phyloP scores from a whole-genome alignment of 192 early-diverging fungal genomes.

The Coemansia sp. region DNA sequence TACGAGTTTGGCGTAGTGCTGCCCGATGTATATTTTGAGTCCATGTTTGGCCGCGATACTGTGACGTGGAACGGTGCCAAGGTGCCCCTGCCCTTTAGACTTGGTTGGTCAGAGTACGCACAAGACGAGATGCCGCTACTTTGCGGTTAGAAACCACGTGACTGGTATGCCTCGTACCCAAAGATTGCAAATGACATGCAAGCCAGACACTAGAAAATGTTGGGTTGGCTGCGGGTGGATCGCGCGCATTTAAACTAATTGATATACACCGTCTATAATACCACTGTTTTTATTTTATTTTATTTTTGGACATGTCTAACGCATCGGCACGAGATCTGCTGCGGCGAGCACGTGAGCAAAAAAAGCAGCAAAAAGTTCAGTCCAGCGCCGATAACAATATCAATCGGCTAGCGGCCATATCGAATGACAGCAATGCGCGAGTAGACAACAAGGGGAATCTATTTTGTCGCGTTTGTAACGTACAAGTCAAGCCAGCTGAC shows the following conservation, averaged over 20 bases:
- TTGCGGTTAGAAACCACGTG: conserved; percentile 3
- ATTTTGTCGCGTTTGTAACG: background rate
- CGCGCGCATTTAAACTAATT: background rate
- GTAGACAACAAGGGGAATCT: background rate
- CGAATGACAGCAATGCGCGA: background rate
- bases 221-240: background rate
- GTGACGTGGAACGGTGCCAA: conserved; percentile 22
- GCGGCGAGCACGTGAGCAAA: conserved; percentile 41
- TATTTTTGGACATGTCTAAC: conserved; percentile 22
- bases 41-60: conserved; percentile 25
- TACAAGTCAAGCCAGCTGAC: conserved; percentile 15
- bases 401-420: background rate
- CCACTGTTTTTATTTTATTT: conserved; percentile 7
- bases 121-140: conserved; percentile 23
- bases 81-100: conserved; percentile 37
- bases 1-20: conserved; percentile 48
- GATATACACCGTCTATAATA: background rate
- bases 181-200: background rate
- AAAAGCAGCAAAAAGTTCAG: conserved; percentile 20
- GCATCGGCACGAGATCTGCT: conserved; percentile 38
- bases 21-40: conserved; percentile 17
- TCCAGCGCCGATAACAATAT: background rate
- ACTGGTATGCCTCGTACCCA: background rate
- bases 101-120: conserved; percentile 27
- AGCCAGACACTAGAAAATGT: background rate